These are phyloP conservation scores for Botrytis cinerea DNA, from an alignment of 2,329 filamentous ascomycete species.

Conservation along the genomic window DNA sequence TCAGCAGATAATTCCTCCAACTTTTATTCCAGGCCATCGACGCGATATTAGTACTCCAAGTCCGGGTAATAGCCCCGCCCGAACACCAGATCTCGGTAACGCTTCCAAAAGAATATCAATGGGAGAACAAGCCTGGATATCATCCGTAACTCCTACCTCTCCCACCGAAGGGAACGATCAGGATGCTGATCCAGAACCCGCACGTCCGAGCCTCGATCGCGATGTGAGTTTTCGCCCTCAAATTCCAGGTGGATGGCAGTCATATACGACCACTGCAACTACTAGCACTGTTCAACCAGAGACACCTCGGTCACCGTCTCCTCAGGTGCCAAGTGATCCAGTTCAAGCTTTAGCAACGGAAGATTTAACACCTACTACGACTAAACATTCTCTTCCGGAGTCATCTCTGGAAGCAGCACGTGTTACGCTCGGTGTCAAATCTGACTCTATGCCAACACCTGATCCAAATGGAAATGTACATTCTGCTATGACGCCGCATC, in stretches of 20 bases:
- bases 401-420: slow-evolving; percentile 33
- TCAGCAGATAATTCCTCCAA: slow-evolving; percentile 33
- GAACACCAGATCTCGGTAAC: slow-evolving; percentile 53
- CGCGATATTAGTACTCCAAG: slow-evolving; percentile 60
- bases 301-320: slow-evolving; percentile 2
- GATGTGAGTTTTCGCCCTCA: slow-evolving; percentile 39
- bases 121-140: slow-evolving; percentile 49
- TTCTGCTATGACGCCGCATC: slow-evolving; percentile 33
- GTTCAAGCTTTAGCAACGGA: slow-evolving; percentile 29
- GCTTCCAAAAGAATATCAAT: slow-evolving; percentile 44
- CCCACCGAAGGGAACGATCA: slow-evolving; percentile 10
- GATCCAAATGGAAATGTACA: slow-evolving; percentile 35
- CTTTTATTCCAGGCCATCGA: slow-evolving; percentile 55
- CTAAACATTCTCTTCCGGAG: slow-evolving; percentile 31
- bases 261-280: slow-evolving; percentile 36
- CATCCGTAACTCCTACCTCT: slow-evolving; percentile 19
- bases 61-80: slow-evolving; percentile 61
- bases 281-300: slow-evolving; percentile 27
- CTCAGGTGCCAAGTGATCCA: slow-evolving; percentile 20
- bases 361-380: slow-evolving; percentile 37
- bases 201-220: slow-evolving; percentile 33
- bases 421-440: slow-evolving; percentile 40
- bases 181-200: slow-evolving; percentile 19
- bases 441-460: slow-evolving; percentile 31
- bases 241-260: slow-evolving; percentile 41